Evolutionary conservation across 805 yeast species (phyloP).

Genomic region (Brettanomyces bruxellensis): DNA sequence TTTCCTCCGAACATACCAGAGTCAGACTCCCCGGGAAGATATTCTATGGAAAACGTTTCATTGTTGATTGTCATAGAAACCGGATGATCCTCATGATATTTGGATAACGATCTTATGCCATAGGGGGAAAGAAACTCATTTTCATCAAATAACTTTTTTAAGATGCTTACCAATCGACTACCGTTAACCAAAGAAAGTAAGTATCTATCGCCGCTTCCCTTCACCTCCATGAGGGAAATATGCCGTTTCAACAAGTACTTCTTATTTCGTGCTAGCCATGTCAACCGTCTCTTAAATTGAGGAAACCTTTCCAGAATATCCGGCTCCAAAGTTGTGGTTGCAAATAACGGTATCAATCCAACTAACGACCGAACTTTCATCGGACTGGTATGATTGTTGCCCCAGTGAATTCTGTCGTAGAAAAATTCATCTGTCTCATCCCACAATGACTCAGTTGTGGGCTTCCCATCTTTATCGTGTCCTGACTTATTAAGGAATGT

Average conservation of each 20-base stretch:
- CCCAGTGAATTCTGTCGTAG: constrained; percentile 86
- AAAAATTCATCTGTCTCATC: constrained; percentile 82
- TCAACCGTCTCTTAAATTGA: constrained; percentile 69
- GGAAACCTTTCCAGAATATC: constrained; percentile 71
- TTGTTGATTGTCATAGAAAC: constrained; percentile 80
- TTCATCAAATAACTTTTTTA: constrained; percentile 77
- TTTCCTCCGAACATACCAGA: constrained; percentile 95
- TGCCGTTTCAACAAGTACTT: constrained; percentile 66
- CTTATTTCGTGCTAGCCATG: constrained; percentile 74
- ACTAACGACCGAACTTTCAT: constrained; percentile 84
- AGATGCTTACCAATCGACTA: constrained; percentile 67
- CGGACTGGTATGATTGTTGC: constrained; percentile 52
- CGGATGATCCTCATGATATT: constrained; percentile 77
- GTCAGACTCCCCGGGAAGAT: constrained; percentile 83
- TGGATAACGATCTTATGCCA: constrained; percentile 85
- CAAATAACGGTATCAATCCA: constrained; percentile 86
- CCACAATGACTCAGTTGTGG: constrained; percentile 69
- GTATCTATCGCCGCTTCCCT: constrained; percentile 78
- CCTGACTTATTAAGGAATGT: constrained; percentile 42
- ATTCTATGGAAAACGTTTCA: constrained; percentile 55
- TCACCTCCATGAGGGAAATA: constrained; percentile 69
- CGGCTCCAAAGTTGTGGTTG: constrained; percentile 81
- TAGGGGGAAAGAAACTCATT: constrained; percentile 74
- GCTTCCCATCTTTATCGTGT: constrained; percentile 15
- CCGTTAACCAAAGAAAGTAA: constrained; percentile 72